Evolutionary conservation across 2,329 filamentous ascomycete species (phyloP), one percentile per base, ranked within the genome.

Genomic region (Aureobasidium sp.): DNA sequence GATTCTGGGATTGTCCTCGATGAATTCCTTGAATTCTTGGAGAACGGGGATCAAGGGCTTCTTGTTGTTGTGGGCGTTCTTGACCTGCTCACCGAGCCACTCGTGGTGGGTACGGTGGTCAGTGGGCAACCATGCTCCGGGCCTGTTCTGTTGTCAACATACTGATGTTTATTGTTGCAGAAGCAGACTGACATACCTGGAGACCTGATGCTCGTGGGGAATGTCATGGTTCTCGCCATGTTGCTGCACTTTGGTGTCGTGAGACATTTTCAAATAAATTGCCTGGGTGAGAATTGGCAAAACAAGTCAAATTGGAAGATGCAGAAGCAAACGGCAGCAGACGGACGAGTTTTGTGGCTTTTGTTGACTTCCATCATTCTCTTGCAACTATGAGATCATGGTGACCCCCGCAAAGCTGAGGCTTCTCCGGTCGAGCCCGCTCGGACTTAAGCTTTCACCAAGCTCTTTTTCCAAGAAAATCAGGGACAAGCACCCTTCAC

Each of bases 11-110:
- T 81, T 81, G 24, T 66, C 66, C 64, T 88, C 84, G 57, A 88
- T 87, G 21, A 87, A 69, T 1, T 78, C 65, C 62, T 81, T 74
- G 70, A 88, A 86, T 58, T 86, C 84, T 57, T 76, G 61, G 0
- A 88, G 66, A 0, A 81, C 81, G 0, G 82, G 83, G 11, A 77
- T 74, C 0, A 87, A 71, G 2, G 75, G 65, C 58, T 76, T 68
- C 4, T 68, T 62, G 6, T 78, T 67, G 14, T 71, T 66, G 59
- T 83, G 77, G 19, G 81, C 76, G 35, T 82, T 71, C 6, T 77
- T 66, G 38, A 83, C 74, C 17, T 80, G 71, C 12, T 72, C 72
- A 6, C 70, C 69, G n/a, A 88, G 75, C 80, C 79, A 88, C 64
- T 80, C 75, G 53, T 73, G 75, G 64, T 85, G 81, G 8, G 81